These are phyloP conservation scores for Trichophaea hybrida DNA, from an alignment of 2,329 filamentous ascomycete genomes.

Conservation along the genomic window DNA sequence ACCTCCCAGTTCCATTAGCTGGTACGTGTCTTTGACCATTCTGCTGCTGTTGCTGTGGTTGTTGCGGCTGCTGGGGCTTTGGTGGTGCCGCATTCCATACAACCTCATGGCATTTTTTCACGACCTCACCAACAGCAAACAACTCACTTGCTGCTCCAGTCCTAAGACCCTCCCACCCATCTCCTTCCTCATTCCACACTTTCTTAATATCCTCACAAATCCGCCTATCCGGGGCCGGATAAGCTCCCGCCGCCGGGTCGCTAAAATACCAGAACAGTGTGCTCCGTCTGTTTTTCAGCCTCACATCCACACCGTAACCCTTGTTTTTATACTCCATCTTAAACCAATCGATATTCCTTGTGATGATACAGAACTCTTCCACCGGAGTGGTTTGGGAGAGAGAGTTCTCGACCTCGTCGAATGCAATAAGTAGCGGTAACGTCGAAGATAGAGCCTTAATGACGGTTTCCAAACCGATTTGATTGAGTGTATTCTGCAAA, in stretches of 20 bases:
- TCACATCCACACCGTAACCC: slow-evolving; percentile 41
- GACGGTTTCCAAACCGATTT: slow-evolving; percentile 38
- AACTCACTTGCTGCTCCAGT: slow-evolving; percentile 27
- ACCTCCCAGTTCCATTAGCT: no score
- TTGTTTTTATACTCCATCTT: slow-evolving; percentile 39
- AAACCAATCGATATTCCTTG: slow-evolving; percentile 44
- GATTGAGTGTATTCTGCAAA: slow-evolving; percentile 45
- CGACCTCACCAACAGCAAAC: neutral
- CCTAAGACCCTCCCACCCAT: slow-evolving; percentile 26
- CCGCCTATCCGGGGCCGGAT: slow-evolving; percentile 17
- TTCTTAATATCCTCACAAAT: slow-evolving; percentile 17
- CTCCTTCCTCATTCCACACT: slow-evolving; percentile 25
- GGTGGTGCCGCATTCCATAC: neutral
- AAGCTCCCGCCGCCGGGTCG: slow-evolving; percentile 22
- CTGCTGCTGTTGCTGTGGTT: slow-evolving; percentile 7
- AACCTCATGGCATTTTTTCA: neutral
- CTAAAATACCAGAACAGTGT: slow-evolving; percentile 41
- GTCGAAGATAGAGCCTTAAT: slow-evolving; percentile 44
- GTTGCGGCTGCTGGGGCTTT: neutral
- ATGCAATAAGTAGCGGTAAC: slow-evolving; percentile 47
- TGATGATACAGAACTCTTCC: slow-evolving; percentile 40
- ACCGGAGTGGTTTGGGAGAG: slow-evolving; percentile 42
- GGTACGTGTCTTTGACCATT: no score
- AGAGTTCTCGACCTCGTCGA: slow-evolving; percentile 45
- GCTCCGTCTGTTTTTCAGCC: slow-evolving; percentile 37